phyloP scores from a whole-genome alignment of 2,329 filamentous ascomycete species.

The Aspergillus pseudoviridinutans region DNA sequence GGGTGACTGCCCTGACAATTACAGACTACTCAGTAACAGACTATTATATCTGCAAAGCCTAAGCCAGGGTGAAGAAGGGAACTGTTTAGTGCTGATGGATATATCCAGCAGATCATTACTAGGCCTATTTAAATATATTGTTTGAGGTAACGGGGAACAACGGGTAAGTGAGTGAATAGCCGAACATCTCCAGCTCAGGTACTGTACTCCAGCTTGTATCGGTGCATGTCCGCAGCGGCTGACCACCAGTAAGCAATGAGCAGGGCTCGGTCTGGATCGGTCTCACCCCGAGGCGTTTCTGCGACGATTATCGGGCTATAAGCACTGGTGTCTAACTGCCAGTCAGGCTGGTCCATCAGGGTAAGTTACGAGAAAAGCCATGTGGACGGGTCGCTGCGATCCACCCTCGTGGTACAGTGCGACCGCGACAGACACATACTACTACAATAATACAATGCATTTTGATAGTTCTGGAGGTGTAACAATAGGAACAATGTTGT shows the following conservation, averaged over 20 bases:
- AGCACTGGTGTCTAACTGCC: conserved; percentile 7
- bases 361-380: conserved; percentile 17
- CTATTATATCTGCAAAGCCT: neutral
- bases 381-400: conserved; percentile 20
- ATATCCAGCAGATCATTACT: neutral
- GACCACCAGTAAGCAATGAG: neutral
- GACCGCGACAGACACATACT: conserved; percentile 2
- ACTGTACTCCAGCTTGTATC: no score
- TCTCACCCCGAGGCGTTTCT: neutral
- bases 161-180: neutral
- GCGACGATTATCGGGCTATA: neutral
- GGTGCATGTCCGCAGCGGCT: neutral
- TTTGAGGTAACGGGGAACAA: no score
- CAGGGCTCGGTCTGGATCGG: neutral
- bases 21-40: no score
- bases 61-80: neutral
- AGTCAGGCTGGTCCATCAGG: conserved; percentile 2
- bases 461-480: neutral
- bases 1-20: neutral
- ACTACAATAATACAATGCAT: neutral
- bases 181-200: neutral
- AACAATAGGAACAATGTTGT: neutral
- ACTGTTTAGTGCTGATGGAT: neutral
- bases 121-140: neutral
- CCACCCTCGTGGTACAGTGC: conserved; percentile 21